Conservation (phyloP, 352 stramenopile genomes). For the Nothophytophthora sp. region DNA sequence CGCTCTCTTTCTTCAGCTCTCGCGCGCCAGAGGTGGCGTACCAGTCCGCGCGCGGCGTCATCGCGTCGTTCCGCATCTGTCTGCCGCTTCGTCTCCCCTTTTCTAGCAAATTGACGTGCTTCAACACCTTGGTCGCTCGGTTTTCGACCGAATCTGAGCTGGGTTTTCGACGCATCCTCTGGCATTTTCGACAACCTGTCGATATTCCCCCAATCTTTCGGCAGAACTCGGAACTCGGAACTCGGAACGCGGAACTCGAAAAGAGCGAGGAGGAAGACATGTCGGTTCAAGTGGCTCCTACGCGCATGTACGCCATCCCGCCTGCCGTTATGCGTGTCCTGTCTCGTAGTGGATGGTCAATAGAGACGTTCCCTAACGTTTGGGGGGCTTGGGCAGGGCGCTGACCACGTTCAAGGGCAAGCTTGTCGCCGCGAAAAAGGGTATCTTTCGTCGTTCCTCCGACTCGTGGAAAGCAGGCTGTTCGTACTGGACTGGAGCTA, state of each 20-base stretch:
- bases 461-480: neutral
- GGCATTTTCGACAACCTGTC: too few relatives aligned
- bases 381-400: slow-evolving; percentile 44
- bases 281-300: slow-evolving; percentile 69
- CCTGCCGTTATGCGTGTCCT: neutral
- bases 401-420: slow-evolving; percentile 87
- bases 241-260: neutral
- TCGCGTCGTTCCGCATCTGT: neutral
- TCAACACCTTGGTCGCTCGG: too few relatives aligned
- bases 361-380: slow-evolving; percentile 6
- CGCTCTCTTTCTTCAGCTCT: slow-evolving; percentile 33
- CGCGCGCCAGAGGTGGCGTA: slow-evolving; percentile 41
- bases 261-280: slow-evolving; percentile 14
- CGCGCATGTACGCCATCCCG: slow-evolving; percentile 67
- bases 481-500: neutral
- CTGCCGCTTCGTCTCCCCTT: neutral
- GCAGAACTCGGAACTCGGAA: too few relatives aligned
- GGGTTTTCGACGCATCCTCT: neutral
- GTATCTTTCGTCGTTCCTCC: slow-evolving; percentile 22
- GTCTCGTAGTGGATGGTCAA: neutral
- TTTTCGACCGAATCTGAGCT: slow-evolving; percentile 9
- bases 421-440: slow-evolving; percentile 85
- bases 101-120: too few relatives aligned
- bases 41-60: slow-evolving; percentile 35
- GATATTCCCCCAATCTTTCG: too few relatives aligned